Evolutionary conservation across 78 protist species (phyloP), one percentile per base, ranked within the genome.

Genomic region (Dictyostelium capitatum): DNA sequence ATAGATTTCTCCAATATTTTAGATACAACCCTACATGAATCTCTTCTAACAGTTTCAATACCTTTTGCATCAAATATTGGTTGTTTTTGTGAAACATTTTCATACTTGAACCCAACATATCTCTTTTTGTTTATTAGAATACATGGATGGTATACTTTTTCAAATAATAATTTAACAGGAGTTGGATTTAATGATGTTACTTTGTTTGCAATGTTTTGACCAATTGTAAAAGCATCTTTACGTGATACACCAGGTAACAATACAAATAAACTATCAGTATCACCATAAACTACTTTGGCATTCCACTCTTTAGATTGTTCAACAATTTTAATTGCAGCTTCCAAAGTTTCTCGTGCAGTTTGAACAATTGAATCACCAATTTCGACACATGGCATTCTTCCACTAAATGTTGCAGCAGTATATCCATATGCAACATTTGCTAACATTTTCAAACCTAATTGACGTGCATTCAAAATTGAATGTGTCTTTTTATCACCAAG

Each of bases 361-460:
- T 81, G 95, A 32, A 99, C 99, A 48, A 99, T 99, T 47, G 97
- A 59, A 81, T 99, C 99, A 2, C 99, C 99, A 25, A 99, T 47
- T 11, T 98, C 99, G 1, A 96, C 91, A 80, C 99, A 97, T 10
- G 99, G 99, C 99, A 99, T 98, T 1, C 99, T 83, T 0, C 99
- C 99, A 8, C 97, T 73, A 73, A 95, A 98, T 11, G 96, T 75
- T 0, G 99, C 99, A 0, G 98, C 62, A 1, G 99, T 97, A 82
- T 99, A 99, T 1, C 99, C 99, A 91, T 97, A 99, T 17, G 99
- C 97, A 54, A 99, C 99, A 90, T 98, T 99, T 32, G 99, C 99
- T 43, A 99, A 83, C 91, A 99, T 47, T 90, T 99, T 99, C 59
- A 99, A 83, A 7, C 97, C 99, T 12, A 97, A 56, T 92, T 99